Base-by-base conservation (phyloP, 2,329 filamentous ascomycete genomes). In the Cercospora janseana region DNA sequence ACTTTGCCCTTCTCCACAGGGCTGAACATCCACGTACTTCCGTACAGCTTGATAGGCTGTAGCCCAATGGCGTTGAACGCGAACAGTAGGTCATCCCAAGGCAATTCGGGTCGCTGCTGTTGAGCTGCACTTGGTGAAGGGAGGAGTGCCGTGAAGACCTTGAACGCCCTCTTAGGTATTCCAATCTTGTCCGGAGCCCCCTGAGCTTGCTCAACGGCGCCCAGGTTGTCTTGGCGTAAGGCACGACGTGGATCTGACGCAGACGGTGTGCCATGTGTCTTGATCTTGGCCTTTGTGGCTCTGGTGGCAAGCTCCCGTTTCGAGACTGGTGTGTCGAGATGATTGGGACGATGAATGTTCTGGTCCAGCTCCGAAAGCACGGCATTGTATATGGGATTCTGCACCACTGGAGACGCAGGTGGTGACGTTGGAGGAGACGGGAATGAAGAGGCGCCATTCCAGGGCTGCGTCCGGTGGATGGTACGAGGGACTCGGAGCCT, bases 11-110 rank as follows among this genome's bases (percentile, higher is more conserved):
- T 52, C 3, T 41, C 41, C 31, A 58, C 28, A 3, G 75, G 76
- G 10, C 67, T 70, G 53, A 84, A 84, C 8, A 81, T 76, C 81
- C 81, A 85, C 0, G 76, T 76, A 1, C 78, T 83, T 0, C 80
- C 79, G 51, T 82, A 81, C 0, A 83, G 69, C 64, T 85, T 83
- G 63, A 80, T 67, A 0, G 72, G 72, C 0, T 59, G 52, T 46
- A 84, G 82, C 0, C 79, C 80, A 0, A 70, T 69, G 0, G 68
- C 41, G 43, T 61, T 55, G 74, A 82, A 76, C 0, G 78, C 78
- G 50, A 75, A 72, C 3, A 81, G 58, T 51, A 81, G 78, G 43
- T 81, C 77, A 2, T 56, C 63, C 79, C 79, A 82, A 0, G 70
- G 51, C 4, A 82, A 56, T 56, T 81, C 79, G 3, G 75, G 75